Evolutionary conservation across 148 eudicot genomes (phyloP).

Genomic region (Linanthus parryae): DNA sequence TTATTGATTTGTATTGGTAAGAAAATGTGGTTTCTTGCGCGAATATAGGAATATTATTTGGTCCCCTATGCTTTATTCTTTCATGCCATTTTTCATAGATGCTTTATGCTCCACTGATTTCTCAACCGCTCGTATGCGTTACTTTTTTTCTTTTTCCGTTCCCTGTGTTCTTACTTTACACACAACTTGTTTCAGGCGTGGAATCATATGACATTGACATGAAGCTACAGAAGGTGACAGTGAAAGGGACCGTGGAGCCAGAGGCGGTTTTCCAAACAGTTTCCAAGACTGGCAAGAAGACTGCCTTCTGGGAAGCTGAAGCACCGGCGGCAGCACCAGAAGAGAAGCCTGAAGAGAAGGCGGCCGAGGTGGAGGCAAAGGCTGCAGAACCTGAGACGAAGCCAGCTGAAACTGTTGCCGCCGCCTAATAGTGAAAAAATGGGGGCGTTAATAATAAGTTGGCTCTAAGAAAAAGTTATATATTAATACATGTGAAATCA

Average conservation of each 20-base stretch:
- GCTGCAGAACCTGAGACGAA: not conserved
- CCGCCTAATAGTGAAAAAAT: too few relatives aligned
- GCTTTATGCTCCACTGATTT: not conserved
- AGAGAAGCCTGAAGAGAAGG: constrained; percentile 22
- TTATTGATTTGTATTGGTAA: too few relatives aligned
- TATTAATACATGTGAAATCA: too few relatives aligned
- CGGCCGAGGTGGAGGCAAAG: too few relatives aligned
- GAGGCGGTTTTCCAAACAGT: constrained; percentile 78
- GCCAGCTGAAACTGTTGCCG: not conserved
- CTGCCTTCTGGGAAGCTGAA: constrained; percentile 61
- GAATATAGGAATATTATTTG: too few relatives aligned
- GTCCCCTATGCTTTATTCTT: too few relatives aligned
- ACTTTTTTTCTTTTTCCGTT: not conserved
- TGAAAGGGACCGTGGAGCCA: constrained; percentile 70
- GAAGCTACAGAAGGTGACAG: constrained; percentile 77
- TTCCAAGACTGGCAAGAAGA: constrained; percentile 78
- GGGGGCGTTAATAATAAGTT: too few relatives aligned
- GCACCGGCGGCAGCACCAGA: constrained; percentile 23
- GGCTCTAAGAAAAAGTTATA: too few relatives aligned
- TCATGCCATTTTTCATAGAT: too few relatives aligned
- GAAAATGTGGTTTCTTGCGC: too few relatives aligned
- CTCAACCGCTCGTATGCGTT: not conserved
- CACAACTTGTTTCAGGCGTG: constrained; percentile 43
- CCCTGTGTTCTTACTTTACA: not conserved
- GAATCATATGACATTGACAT: constrained; percentile 66